Percentiles rank a stretch among this genome's conserved stretches.
phyloP scores from a whole-genome alignment of 1,284 basidiomycete genomes.

The Ceratobasidium sp. region DNA sequence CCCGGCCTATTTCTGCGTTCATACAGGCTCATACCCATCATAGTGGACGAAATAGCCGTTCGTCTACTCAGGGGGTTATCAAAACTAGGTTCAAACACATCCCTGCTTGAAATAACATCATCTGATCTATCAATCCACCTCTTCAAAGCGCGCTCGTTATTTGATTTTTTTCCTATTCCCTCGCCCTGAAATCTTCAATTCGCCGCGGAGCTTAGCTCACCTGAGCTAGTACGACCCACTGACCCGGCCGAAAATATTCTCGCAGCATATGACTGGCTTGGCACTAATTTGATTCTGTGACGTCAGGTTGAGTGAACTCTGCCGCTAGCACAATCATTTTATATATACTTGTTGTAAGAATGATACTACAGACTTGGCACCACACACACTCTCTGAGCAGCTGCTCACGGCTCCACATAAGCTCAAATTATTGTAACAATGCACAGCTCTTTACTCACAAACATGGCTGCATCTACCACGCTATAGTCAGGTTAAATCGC shows the following conservation, averaged over 20 bases:
- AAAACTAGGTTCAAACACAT: not conserved
- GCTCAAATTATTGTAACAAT: too few species aligned
- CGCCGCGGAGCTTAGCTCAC: not conserved
- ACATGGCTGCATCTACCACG: too few species aligned
- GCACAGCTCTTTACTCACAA: too few species aligned
- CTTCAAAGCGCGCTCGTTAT: not conserved
- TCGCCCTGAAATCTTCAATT: constrained; percentile 5
- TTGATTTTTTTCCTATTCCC: not conserved
- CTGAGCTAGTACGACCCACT: not conserved
- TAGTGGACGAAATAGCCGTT: not conserved
- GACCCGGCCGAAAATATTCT: constrained; percentile 12
- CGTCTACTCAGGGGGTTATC: not conserved
- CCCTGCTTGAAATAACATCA: not conserved
- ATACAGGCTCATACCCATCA: not conserved
- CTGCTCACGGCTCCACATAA: too few species aligned
- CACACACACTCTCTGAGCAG: too few species aligned
- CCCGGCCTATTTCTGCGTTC: not conserved
- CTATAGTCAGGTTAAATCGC: too few species aligned
- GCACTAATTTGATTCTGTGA: not conserved
- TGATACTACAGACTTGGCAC: too few species aligned
- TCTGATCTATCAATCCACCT: not conserved
- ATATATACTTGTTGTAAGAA: too few species aligned
- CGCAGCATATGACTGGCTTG: not conserved
- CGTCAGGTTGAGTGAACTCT: not conserved
- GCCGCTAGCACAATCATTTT: too few species aligned